phyloP scores from a whole-genome alignment of 306 rosid genomes.

The Mimosa bimucronata region DNA sequence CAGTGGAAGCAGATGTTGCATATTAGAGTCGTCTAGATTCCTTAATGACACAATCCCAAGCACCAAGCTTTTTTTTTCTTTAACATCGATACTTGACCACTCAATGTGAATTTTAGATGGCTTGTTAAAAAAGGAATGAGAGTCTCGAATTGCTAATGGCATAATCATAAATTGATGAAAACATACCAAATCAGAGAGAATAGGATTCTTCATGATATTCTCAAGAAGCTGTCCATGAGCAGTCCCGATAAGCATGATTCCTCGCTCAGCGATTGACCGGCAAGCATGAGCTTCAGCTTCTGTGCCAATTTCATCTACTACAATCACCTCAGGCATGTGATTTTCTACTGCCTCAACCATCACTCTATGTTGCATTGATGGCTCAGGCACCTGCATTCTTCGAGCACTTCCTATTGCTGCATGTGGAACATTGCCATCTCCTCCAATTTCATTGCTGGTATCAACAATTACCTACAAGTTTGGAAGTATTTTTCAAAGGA shows the following conservation, averaged over 20 bases:
- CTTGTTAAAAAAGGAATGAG: slow-evolving; percentile 14
- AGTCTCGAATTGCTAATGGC: slow-evolving; percentile 1
- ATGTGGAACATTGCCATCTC: slow-evolving; percentile 78
- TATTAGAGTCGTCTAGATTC: slow-evolving; percentile 12
- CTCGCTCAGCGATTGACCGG: slow-evolving; percentile 70
- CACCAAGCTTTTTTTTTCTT: slow-evolving; percentile 4
- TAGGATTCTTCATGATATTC: slow-evolving; percentile 64
- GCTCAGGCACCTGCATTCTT: slow-evolving; percentile 72
- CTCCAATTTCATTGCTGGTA: slow-evolving; percentile 81
- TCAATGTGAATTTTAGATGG: slow-evolving; percentile 10
- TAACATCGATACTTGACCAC: slow-evolving; percentile 10
- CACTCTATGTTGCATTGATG: slow-evolving; percentile 70
- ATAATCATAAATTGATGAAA: slow-evolving; percentile 37
- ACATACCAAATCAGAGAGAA: slow-evolving; percentile 70
- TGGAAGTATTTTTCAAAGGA: slow-evolving; percentile 26
- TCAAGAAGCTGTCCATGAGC: slow-evolving; percentile 70
- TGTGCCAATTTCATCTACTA: slow-evolving; percentile 79
- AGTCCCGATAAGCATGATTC: slow-evolving; percentile 77
- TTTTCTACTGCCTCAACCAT: slow-evolving; percentile 82
- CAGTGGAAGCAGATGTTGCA: slow-evolving; percentile 35
- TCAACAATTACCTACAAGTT: slow-evolving; percentile 65
- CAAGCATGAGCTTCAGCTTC: slow-evolving; percentile 75
- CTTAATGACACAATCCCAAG: slow-evolving; percentile 21
- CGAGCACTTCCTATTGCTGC: slow-evolving; percentile 72
- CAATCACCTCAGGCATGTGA: slow-evolving; percentile 79